Evolutionary conservation across 306 rosid genomes (phyloP).

Genomic region (Cyamopsis tetragonoloba): DNA sequence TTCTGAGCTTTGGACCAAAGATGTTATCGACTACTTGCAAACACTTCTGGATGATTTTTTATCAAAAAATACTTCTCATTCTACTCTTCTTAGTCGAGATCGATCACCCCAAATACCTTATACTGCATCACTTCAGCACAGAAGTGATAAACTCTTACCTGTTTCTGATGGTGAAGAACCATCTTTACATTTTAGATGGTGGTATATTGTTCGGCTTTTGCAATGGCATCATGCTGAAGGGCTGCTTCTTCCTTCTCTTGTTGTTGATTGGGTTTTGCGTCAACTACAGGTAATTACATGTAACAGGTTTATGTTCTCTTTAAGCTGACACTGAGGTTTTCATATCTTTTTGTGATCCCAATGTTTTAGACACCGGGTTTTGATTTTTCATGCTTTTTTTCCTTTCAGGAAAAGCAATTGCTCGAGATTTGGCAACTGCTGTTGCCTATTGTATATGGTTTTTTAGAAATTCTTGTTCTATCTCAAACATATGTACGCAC

Average conservation of each 20-base stretch:
- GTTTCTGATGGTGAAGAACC: slow-evolving; percentile 70
- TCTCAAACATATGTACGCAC: slow-evolving; percentile 88
- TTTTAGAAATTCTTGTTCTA: slow-evolving; percentile 67
- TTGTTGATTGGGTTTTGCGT: slow-evolving; percentile 84
- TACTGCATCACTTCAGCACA: slow-evolving; percentile 50
- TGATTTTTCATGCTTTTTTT: slow-evolving; percentile 21
- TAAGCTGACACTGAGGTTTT: background rate
- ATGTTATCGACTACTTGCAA: slow-evolving; percentile 82
- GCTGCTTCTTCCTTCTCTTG: slow-evolving; percentile 71
- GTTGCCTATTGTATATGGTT: slow-evolving; percentile 84
- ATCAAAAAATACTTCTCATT: slow-evolving; percentile 54
- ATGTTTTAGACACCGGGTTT: slow-evolving; percentile 30
- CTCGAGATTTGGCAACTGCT: slow-evolving; percentile 84
- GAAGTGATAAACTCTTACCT: slow-evolving; percentile 41
- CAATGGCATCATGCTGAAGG: slow-evolving; percentile 96
- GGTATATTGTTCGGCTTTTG: slow-evolving; percentile 85
- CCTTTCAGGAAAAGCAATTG: slow-evolving; percentile 70
- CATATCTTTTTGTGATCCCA: background rate
- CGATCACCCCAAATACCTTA: slow-evolving; percentile 58
- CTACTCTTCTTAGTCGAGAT: slow-evolving; percentile 53
- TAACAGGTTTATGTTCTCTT: slow-evolving; percentile 5
- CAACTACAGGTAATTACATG: slow-evolving; percentile 66
- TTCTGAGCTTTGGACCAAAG: slow-evolving; percentile 86
- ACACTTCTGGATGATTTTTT: slow-evolving; percentile 73
- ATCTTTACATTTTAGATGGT: slow-evolving; percentile 84